These are phyloP conservation scores for Hyphopichia wangnamkhiaoensis DNA, from an alignment of 1,139 yeast species.

Conservation along the genomic window DNA sequence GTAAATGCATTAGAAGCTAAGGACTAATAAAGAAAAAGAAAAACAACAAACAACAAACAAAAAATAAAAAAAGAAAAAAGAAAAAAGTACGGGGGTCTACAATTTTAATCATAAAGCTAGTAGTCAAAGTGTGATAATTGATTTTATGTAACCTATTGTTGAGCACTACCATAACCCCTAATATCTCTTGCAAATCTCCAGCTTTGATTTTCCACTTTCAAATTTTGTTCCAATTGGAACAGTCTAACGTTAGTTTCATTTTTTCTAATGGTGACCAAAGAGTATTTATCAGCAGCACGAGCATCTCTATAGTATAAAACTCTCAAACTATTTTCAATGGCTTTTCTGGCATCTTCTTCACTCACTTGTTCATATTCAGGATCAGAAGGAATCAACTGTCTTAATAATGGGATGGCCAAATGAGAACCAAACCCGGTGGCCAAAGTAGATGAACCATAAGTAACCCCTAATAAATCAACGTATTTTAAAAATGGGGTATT, in stretches of 20 bases:
- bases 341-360: constrained; percentile 73
- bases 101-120: too few species aligned
- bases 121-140: too few species aligned
- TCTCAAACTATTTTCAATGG: constrained; percentile 85
- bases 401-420: constrained; percentile 86
- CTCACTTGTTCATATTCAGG: constrained; percentile 68
- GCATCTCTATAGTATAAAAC: constrained; percentile 96
- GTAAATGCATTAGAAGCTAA: too few species aligned
- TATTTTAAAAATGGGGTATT: constrained; percentile 71
- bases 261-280: constrained; percentile 74
- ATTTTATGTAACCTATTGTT: constrained; percentile 26
- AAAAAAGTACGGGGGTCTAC: too few species aligned
- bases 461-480: constrained; percentile 89
- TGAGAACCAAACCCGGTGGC: constrained; percentile 98
- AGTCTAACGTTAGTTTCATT: constrained; percentile 31
- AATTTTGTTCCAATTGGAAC: constrained; percentile 64
- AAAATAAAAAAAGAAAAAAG: too few species aligned
- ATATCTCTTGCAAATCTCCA: constrained; percentile 93
- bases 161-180: constrained; percentile 81
- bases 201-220: constrained; percentile 71
- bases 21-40: too few species aligned
- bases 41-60: too few species aligned
- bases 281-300: constrained; percentile 82
- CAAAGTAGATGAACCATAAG: constrained; percentile 82
- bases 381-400: constrained; percentile 80